phyloP scores from a whole-genome alignment of 108 stramenopile genomes.

The Fragilaria crotonensis region DNA sequence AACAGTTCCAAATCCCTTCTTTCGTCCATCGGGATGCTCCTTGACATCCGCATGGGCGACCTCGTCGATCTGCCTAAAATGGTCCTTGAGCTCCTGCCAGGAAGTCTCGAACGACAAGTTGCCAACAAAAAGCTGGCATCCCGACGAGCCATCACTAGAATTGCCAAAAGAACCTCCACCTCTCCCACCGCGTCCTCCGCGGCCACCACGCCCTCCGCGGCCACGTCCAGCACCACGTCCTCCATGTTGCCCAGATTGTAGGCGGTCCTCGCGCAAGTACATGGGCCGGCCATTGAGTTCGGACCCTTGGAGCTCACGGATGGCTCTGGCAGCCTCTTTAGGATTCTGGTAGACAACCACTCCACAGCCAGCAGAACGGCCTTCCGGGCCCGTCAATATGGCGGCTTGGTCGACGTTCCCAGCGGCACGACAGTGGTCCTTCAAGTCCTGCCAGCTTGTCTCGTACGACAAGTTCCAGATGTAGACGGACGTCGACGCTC shows the following conservation, averaged over 20 bases:
- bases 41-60: conserved; percentile 75
- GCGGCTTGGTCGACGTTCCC: conserved; percentile 89
- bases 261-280: conserved; percentile 85
- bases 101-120: conserved; percentile 72
- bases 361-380: conserved; percentile 87
- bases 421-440: conserved; percentile 89
- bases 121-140: conserved; percentile 70
- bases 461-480: conserved; percentile 84
- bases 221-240: conserved; percentile 39
- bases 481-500: conserved; percentile 50
- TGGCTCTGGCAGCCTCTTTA: conserved; percentile 81
- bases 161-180: conserved; percentile 18
- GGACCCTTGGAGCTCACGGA: conserved; percentile 73
- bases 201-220: conserved; percentile 12
- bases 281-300: conserved; percentile 78
- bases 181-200: conserved; percentile 18
- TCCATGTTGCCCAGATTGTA: conserved; percentile 23
- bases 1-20: conserved; percentile 85
- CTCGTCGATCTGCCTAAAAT: conserved; percentile 68
- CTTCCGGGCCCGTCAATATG: conserved; percentile 71
- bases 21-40: conserved; percentile 44
- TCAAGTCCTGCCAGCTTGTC: conserved; percentile 87
- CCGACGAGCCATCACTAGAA: conserved; percentile 15
- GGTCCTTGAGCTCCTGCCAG: conserved; percentile 87
- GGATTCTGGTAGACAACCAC: conserved; percentile 88